These are phyloP conservation scores for Paramyrothecium roridum DNA, from an alignment of 2,329 filamentous ascomycete genomes.

Conservation along the genomic window DNA sequence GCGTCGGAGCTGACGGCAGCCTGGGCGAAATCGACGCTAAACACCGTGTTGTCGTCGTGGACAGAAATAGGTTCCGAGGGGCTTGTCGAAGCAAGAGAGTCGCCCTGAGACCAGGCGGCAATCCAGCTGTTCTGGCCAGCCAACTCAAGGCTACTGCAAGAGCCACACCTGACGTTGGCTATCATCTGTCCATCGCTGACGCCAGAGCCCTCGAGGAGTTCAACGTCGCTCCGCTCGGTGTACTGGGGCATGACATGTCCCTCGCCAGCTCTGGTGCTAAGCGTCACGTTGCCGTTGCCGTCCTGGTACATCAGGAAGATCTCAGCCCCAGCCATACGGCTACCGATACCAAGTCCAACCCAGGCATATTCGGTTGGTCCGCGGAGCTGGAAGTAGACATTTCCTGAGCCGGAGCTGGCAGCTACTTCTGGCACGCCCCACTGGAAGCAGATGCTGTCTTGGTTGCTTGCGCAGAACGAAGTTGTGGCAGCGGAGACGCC, in stretches of 20 bases:
- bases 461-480: slow-evolving; percentile 36
- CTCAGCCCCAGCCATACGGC: slow-evolving; percentile 51
- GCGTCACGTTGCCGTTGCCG: slow-evolving; percentile 55
- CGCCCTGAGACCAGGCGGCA: slow-evolving; percentile 49
- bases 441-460: slow-evolving; percentile 47
- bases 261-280: slow-evolving; percentile 52
- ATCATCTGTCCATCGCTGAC: slow-evolving; percentile 49
- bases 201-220: slow-evolving; percentile 58
- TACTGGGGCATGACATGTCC: slow-evolving; percentile 47
- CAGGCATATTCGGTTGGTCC: slow-evolving; percentile 51
- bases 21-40: slow-evolving; percentile 45
- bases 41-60: slow-evolving; percentile 43
- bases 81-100: slow-evolving; percentile 40
- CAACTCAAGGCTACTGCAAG: slow-evolving; percentile 48
- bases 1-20: slow-evolving; percentile 43
- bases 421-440: slow-evolving; percentile 53
- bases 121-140: slow-evolving; percentile 45
- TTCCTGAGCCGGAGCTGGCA: slow-evolving; percentile 44
- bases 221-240: slow-evolving; percentile 38
- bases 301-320: slow-evolving; percentile 63
- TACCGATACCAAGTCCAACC: slow-evolving; percentile 57
- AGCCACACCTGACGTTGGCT: slow-evolving; percentile 56
- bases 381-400: slow-evolving; percentile 60
- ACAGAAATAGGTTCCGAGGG: slow-evolving; percentile 33
- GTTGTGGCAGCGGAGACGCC: slow-evolving; percentile 20